Evolutionary conservation across 495 filamentous ascomycete genomes (phyloP).

Genomic region (Podospora didyma): DNA sequence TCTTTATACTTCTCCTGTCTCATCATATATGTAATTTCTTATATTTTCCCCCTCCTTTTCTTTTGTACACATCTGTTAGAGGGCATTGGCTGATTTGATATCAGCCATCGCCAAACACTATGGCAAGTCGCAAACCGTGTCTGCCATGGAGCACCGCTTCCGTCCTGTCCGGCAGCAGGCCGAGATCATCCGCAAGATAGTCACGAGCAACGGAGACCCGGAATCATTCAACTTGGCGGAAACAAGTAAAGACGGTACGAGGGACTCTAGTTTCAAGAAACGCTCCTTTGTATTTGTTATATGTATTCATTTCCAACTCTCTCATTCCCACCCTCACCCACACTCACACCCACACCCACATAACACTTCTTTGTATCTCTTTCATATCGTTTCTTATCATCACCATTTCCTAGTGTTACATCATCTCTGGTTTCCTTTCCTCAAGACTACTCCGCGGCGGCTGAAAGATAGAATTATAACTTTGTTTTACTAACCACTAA

Average conservation of each 20-base stretch:
- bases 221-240: not conserved
- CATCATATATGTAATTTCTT: not conserved
- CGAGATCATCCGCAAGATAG: constrained; percentile 41
- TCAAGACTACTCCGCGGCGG: too few species aligned
- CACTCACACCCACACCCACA: too few species aligned
- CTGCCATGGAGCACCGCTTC: constrained; percentile 43
- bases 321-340: too few species aligned
- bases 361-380: not conserved
- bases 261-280: not conserved
- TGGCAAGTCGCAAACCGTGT: constrained; percentile 29
- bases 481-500: too few species aligned
- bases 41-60: not conserved
- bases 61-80: not conserved
- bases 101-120: constrained; percentile 29
- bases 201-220: constrained; percentile 40
- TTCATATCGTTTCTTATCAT: not conserved
- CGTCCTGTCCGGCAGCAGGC: constrained; percentile 35
- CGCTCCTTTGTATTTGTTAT: too few species aligned
- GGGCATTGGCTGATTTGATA: constrained; percentile 8
- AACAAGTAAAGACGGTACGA: constrained; percentile 12
- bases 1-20: not conserved
- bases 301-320: too few species aligned
- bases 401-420: not conserved
- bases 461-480: too few species aligned
- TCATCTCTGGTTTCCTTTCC: not conserved